phyloP scores from a whole-genome alignment of 2,329 filamentous ascomycete species.

The Byssochlamys sp. region DNA sequence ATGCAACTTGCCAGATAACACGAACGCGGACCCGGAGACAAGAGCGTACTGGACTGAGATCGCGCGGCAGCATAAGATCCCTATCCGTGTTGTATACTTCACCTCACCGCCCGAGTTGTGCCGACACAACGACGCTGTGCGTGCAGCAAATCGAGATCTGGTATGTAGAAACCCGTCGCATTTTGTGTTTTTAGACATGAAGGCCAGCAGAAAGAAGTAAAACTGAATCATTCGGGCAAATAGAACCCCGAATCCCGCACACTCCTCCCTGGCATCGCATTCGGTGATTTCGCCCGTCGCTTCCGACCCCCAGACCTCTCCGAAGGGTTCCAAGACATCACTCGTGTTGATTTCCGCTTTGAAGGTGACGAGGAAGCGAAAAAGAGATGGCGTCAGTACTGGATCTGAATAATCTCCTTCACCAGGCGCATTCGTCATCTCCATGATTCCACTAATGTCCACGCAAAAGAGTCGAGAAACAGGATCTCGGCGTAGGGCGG shows the following conservation, averaged over 20 bases:
- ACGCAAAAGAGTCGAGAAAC: neutral
- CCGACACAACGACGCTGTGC: slow-evolving; percentile 80
- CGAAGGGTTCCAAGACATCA: slow-evolving; percentile 79
- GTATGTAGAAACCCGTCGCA: slow-evolving; percentile 17
- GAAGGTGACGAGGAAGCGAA: slow-evolving; percentile 59
- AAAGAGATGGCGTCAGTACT: slow-evolving; percentile 65
- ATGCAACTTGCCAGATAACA: slow-evolving; percentile 61
- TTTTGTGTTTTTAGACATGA: slow-evolving; percentile 1
- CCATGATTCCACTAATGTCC: neutral
- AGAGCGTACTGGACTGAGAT: slow-evolving; percentile 69
- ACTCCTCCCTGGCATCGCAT: slow-evolving; percentile 68
- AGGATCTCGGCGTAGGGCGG: too few species aligned
- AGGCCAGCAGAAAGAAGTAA: neutral
- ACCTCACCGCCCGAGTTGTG: slow-evolving; percentile 59
- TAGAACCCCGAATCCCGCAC: slow-evolving; percentile 70
- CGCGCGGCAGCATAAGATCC: slow-evolving; percentile 59
- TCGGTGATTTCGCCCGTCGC: slow-evolving; percentile 62
- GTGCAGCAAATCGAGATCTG: slow-evolving; percentile 50
- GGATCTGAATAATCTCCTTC: slow-evolving; percentile 39
- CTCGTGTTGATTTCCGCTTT: slow-evolving; percentile 65
- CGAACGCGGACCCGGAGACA: slow-evolving; percentile 74
- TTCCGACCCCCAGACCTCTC: slow-evolving; percentile 61
- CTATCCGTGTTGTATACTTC: slow-evolving; percentile 80
- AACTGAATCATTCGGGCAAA: slow-evolving; percentile 3
- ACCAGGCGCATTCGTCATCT: neutral